Evolutionary conservation across 2,329 filamentous ascomycete species (phyloP), one percentile per base, ranked within the genome.

Genomic region (Talaromyces sp.): DNA sequence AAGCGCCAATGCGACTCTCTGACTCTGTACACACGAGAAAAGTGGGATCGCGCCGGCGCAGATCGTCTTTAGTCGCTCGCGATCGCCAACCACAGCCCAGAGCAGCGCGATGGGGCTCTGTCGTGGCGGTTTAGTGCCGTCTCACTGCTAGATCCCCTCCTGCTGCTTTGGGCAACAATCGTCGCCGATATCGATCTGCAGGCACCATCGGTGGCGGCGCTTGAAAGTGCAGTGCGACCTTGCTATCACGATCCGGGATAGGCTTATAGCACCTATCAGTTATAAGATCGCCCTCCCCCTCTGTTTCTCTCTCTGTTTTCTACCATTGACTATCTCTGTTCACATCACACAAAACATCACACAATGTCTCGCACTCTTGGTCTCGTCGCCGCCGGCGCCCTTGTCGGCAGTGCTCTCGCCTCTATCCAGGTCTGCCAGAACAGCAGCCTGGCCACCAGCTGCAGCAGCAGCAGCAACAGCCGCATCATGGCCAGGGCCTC

Each of bases 361-460:
- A 55, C 25, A n/a, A 62, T 62, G 60, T 52, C 60, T 59, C 56
- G 51, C 19, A 10, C 52, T n/a, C 28, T 62, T 33, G 9, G 56
- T 56, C 19, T 59, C n/a, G 8, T 59, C 32, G 60, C 57, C 32
- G 27, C 58, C 47, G 42, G 60, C 32, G 57, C 60, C 49, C n/a
- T 51, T 27, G 49, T 64, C 56, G 54, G 54, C 47, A 55, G 61
- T 4, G 60, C 53, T 11, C 63, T 66, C 22, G 71, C 69, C 36
- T 56, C 61, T 53, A 53, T 65, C 68, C 25, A 77, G 73, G 61
- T 64, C 66, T 47, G 66, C 63, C 22, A 77, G 73, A 62, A 64
- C 67, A 44, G 66, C 63, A 78, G 81, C 62, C 69, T 85, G 57
- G 85, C 83, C 68, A 86, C 84, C 67, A 80, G 83, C 60, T 84